Conservation (phyloP, 345 rosid genomes). For the Tarenaya hassleriana region DNA sequence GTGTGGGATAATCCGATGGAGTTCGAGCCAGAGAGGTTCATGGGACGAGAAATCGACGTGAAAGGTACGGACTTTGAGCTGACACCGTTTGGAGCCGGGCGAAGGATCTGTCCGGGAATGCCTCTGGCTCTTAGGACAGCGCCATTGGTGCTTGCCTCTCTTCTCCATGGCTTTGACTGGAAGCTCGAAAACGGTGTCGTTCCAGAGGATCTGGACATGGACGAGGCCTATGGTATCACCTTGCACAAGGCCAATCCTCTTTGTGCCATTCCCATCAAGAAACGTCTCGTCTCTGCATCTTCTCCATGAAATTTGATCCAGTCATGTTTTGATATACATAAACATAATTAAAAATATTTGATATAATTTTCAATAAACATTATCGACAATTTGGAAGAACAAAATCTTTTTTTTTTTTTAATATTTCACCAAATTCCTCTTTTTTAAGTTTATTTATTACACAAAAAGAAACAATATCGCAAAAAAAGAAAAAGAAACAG, state of each 20-base stretch:
- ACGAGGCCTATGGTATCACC: background rate
- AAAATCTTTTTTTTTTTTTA: too few species aligned
- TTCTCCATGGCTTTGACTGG: background rate
- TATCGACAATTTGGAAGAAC: too few species aligned
- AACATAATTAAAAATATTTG: too few species aligned
- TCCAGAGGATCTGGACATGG: background rate
- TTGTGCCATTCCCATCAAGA: background rate
- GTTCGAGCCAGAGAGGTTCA: slow-evolving; percentile 18
- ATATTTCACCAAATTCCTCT: too few species aligned
- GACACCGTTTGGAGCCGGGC: slow-evolving; percentile 26
- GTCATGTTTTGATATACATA: too few species aligned
- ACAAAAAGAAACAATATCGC: too few species aligned
- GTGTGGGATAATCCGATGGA: background rate
- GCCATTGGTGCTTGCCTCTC: slow-evolving; percentile 1
- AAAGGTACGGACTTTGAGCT: slow-evolving; percentile 24
- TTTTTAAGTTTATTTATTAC: too few species aligned
- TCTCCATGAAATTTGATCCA: too few species aligned
- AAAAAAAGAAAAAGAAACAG: too few species aligned
- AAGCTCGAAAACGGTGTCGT: background rate
- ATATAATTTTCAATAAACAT: too few species aligned
- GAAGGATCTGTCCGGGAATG: too few species aligned
- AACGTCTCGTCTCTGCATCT: too few species aligned
- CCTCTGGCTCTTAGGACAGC: background rate
- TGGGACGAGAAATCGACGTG: slow-evolving; percentile 20
- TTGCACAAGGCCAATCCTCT: background rate